Base-by-base conservation (phyloP, 1,284 basidiomycete species). In the Exobasidium cylindrosporum region DNA sequence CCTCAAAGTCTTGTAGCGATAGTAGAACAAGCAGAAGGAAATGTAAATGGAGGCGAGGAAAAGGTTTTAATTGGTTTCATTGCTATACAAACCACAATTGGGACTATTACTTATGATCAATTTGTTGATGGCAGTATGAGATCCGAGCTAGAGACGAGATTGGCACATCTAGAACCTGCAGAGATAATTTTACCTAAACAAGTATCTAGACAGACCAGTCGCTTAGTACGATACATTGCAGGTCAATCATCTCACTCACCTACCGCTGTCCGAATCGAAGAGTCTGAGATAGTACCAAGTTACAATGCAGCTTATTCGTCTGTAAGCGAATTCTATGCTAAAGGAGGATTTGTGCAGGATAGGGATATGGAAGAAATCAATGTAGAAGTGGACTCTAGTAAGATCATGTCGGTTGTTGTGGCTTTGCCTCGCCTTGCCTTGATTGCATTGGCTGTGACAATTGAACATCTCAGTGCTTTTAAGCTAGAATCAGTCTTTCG, bases 71-170 rank as follows among this genome's bases (percentile, higher is more conserved):
- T 97, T 50, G 89, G 87, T 1, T 83, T 97, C 77, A 84, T 96
- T 53, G 86, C 87, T 21, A 87, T 97, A 17, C 87, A 88, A 57
- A 90, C 92, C 0, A 87, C 87, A 56, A 96, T 92, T 0, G 94
- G 0, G 90, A 94, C 68, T 87, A 55, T 97, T 1, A 83, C 92
- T 0, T 97, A 91, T 86, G 95, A 98, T 73, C 86, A 90, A 66
- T 96, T 76, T 32, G 49, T 43, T 23, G 77, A 79, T 57, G 67
- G 65, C 3, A 53, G 63, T 30, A 59, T 74, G 29, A 62, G 73
- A 35, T 68, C 63, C 32, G 76, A 76, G 63, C 69, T 79, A 30
- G 74, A 78, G 58, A 79, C 77, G 1, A 63, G 77, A 24, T 64
- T 79, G 2, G 72, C 73, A 0, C 77, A 79, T 54, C 63, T 78